These are phyloP conservation scores for Fusarium floridanum DNA, from an alignment of 2,329 filamentous ascomycete species.

Conservation along the genomic window DNA sequence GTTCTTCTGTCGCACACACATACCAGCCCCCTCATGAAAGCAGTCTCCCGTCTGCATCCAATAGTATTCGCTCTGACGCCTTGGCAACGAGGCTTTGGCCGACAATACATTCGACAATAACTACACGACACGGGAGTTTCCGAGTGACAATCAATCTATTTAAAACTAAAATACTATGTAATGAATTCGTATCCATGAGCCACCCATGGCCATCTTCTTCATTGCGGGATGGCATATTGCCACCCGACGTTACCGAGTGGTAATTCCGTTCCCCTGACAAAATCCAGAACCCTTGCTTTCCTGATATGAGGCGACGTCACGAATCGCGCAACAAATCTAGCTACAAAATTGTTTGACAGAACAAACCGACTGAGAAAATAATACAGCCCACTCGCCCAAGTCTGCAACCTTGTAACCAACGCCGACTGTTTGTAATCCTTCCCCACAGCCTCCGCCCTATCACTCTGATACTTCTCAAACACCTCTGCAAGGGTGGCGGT, in stretches of 20 bases:
- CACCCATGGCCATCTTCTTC: background rate
- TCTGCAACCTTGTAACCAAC: slow-evolving; percentile 40
- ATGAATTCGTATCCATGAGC: background rate
- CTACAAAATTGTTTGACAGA: slow-evolving; percentile 14
- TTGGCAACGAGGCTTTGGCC: background rate
- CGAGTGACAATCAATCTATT: background rate
- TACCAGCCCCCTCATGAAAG: background rate
- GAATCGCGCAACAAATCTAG: slow-evolving; percentile 12
- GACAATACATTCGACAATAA: background rate
- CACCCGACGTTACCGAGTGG: slow-evolving; percentile 6
- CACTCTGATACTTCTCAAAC: slow-evolving; percentile 37
- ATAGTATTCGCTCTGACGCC: background rate
- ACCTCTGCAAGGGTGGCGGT: slow-evolving; percentile 10
- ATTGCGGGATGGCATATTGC: slow-evolving; percentile 13
- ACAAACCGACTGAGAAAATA: slow-evolving; percentile 42
- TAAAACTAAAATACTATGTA: background rate
- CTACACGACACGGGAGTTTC: background rate
- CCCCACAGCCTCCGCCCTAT: slow-evolving; percentile 25
- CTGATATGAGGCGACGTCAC: slow-evolving; percentile 21
- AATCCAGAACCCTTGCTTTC: slow-evolving; percentile 37
- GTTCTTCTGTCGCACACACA: background rate
- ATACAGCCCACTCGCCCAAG: slow-evolving; percentile 43
- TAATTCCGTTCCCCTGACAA: slow-evolving; percentile 15
- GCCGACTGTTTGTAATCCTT: slow-evolving; percentile 32
- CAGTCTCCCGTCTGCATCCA: background rate